A percentile compares a stretch with the other conserved stretches of the same genome.
Evolutionary conservation across 805 yeast genomes (phyloP).

Genomic region (Hanseniaspora thailandica): DNA sequence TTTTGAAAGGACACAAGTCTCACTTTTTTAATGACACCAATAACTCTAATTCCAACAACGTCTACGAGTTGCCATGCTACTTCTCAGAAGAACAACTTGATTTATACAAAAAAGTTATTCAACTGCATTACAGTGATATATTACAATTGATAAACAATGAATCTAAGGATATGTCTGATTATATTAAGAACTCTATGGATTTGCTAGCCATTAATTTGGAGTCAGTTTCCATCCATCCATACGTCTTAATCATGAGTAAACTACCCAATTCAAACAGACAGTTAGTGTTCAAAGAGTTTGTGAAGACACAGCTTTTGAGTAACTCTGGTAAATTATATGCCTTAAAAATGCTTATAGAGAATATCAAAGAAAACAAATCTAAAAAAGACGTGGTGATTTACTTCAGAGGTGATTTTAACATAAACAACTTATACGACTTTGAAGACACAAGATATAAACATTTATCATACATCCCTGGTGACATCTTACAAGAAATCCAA

Average conservation of each 20-base stretch:
- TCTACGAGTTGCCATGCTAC: slow-evolving; percentile 69
- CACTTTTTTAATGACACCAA: not conserved
- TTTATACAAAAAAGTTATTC: slow-evolving; percentile 80
- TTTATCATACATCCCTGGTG: slow-evolving; percentile 10
- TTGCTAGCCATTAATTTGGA: slow-evolving; percentile 66
- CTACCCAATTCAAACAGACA: slow-evolving; percentile 53
- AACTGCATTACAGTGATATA: slow-evolving; percentile 87
- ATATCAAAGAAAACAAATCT: not conserved
- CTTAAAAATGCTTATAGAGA: slow-evolving; percentile 1
- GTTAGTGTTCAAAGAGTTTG: slow-evolving; percentile 9
- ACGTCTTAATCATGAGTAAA: slow-evolving; percentile 67
- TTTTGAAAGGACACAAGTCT: not conserved
- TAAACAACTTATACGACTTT: slow-evolving; percentile 11
- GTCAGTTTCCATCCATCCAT: slow-evolving; percentile 81
- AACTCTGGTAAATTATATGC: slow-evolving; percentile 10
- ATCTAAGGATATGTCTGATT: slow-evolving; percentile 24
- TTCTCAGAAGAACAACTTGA: slow-evolving; percentile 79
- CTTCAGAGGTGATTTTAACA: slow-evolving; percentile 13
- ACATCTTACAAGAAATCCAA: not conserved
- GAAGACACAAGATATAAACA: slow-evolving; percentile 10
- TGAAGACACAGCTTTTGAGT: not conserved
- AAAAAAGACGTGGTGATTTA: slow-evolving; percentile 1
- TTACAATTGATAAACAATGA: slow-evolving; percentile 39
- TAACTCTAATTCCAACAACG: slow-evolving; percentile 34
- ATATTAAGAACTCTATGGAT: slow-evolving; percentile 62